Base-by-base conservation (phyloP, 257 asterid species). In the Capsicum chinense region DNA sequence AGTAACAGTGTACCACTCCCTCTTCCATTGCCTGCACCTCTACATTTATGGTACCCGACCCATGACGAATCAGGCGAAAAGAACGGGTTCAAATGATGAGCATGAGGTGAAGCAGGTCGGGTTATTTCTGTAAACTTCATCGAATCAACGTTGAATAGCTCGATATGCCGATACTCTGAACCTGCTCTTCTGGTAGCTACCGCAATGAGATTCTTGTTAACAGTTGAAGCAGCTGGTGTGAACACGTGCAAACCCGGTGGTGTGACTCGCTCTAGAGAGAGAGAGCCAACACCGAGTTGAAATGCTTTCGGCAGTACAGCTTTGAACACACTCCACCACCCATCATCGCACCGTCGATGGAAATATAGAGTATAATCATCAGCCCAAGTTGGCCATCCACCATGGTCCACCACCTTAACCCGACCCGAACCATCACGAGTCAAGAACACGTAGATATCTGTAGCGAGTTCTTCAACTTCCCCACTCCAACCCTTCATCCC, bases 331-430 rank as follows among this genome's bases (percentile, higher is more conserved):
- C 98, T 93, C 98, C 97, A 95, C 99, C 99, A 95, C 7, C 94
- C 94, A 67, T 95, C 98, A 0, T 92, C 96, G 33, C 95, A 90
- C 60, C 88, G 84, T 16, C 99, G 86, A 63, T 95, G 99, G 84
- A 95, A 95, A 86, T 94, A 95, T 33, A 94, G 86, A 70, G 95
- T 93, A 2, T 90, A 92, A 50, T 94, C 98, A 19, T 94, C 97
- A 6, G 48, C 93, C 99, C 99, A 94, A 82, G 88, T 90, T 86
- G 99, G 99, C 99, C 99, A 95, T 13, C 97, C 98, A 15, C 99
- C 99, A 60, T 93, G 97, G 76, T 95, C 97, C 26, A 94, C 83
- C 7, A 94, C 85, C 82, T 88, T 94, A 19, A 94, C 93, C 86
- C 99, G 95, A 6, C 82, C 85, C 83, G 97, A 91, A 83, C 99